Evolutionary conservation across 1,284 basidiomycete genomes (phyloP), one percentile per base, ranked within the genome.

Genomic region (Microbotryum lychnidis-dioicae): DNA sequence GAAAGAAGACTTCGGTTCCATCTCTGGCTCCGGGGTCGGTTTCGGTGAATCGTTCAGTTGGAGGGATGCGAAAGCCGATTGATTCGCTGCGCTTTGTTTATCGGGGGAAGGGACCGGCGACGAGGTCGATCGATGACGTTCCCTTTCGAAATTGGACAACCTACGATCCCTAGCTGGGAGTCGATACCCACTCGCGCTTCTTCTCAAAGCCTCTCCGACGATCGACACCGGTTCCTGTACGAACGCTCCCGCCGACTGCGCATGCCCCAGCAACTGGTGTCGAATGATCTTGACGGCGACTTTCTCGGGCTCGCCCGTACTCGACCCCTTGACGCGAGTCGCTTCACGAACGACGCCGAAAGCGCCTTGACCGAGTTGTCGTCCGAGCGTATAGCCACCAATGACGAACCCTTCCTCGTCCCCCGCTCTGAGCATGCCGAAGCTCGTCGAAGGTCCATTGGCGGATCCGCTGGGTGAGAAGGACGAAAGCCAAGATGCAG

Each of bases 291-390:
- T 91, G 74, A 91, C 84, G 5, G 90, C 90, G 37, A 87, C 84
- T 6, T 81, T 76, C 56, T 82, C 83, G 20, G 86, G 87, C 6
- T 82, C 80, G 8, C 80, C 72, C 14, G 87, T 84, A 18, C 76
- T 82, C 18, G 25, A 18, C 23, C 45, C 37, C 37, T 51, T 37
- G 29, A 61, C 23, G 14, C 45, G n/a, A n/a, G 45, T 56, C 2
- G 86, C 91, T 47, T 83, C 82, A 50, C 88, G 80, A 54, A 97
- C 89, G 49, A 84, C 84, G n/a, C 89, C 91, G 74, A 91, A 91
- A 9, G 85, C 89, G 7, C 93, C 92, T 58, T 83, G 80, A 20
- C 89, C 92, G 12, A 97, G 82, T 67, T 87, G 79, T 54, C 81
- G 80, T 23, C 88, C 91, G 0, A 97, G 80, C 6, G 82, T 82